Evolutionary conservation across 2,329 filamentous ascomycete genomes (phyloP).

Genomic region (Exophiala bonariae): DNA sequence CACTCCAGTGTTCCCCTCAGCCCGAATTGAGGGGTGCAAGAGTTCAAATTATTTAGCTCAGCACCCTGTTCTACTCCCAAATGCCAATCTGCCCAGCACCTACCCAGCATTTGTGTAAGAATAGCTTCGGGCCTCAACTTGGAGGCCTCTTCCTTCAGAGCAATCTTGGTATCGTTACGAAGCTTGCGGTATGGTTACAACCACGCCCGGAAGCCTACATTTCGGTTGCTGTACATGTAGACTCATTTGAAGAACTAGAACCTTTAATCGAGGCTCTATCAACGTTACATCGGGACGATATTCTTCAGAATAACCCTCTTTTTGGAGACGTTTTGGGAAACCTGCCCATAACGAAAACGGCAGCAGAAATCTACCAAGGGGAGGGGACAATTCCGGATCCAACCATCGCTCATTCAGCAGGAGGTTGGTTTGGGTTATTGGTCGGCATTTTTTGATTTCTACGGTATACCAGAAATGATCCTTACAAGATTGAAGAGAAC

Average conservation of each 20-base stretch:
- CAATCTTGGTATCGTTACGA: conserved; percentile 24
- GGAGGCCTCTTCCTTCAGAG: conserved; percentile 22
- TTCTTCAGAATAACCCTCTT: not conserved
- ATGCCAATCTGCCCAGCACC: too few species aligned
- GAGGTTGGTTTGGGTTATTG: not conserved
- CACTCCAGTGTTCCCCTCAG: too few species aligned
- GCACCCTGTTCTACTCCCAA: too few species aligned
- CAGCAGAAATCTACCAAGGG: not conserved
- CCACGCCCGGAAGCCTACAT: conserved; percentile 29
- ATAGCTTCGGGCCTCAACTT: conserved; percentile 4
- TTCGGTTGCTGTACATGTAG: conserved; percentile 34
- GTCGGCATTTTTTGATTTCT: conserved; percentile 5
- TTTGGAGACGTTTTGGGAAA: not conserved
- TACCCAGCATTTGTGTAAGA: not conserved
- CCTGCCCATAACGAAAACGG: not conserved
- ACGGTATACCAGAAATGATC: conserved; percentile 3
- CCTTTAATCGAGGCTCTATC: not conserved
- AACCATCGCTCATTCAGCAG: not conserved
- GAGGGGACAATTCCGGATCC: not conserved
- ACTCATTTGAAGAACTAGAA: not conserved
- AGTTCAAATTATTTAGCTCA: too few species aligned
- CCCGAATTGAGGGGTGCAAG: too few species aligned
- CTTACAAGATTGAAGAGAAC: not conserved
- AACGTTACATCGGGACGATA: not conserved
- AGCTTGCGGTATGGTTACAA: conserved; percentile 19